Base-by-base conservation (phyloP, 805 yeast species). In the Candida arabinofermentans region DNA sequence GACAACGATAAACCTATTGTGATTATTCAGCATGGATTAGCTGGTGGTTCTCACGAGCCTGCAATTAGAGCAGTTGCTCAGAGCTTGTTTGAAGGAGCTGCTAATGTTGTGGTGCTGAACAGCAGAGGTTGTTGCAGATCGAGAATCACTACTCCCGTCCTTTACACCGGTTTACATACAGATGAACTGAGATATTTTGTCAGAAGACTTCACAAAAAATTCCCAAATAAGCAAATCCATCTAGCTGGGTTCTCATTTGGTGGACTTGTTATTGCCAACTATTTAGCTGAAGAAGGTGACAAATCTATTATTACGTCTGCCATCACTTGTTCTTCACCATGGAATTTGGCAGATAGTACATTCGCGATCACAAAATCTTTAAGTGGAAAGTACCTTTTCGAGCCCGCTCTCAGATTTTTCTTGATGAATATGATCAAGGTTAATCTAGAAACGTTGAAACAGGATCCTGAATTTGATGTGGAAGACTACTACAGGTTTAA, bases 1-100 rank as follows among this genome's bases (percentile, higher is more conserved):
- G 50, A 56, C 2, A 70, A 70, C 42, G 58, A 66, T 8, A 70
- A 69, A 45, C 90, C 90, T 4, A 65, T 85, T 36, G 68, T 80
- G 17, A 65, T 85, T 24, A 75, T 83, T 8, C 62, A 74, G 37
- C 91, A 85, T 54, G 95, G 93, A 2, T 67, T 85, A 29, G 83
- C 86, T 22, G 91, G 93, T 44, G 95, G 95, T 1, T 79, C 87
- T 13, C 85, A 81, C 51, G 93, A 85, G 58, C 79, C 86, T 17
- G 81, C 81, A 43, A 75, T 84, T 36, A 70, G 88, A 47, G 73
- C 83, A 8, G 64, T 79, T 29, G 62, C 77, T 27, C 64, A 66
- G 35, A 59, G 64, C 17, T 61, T 81, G 36, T 69, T 73, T 24
- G 52, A 58, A 1, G 65, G 41, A 53, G 66, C 47, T 70, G 79